These are phyloP conservation scores for Aspergillus glaucus DNA, from an alignment of 2,329 filamentous ascomycete species.

Conservation along the genomic window DNA sequence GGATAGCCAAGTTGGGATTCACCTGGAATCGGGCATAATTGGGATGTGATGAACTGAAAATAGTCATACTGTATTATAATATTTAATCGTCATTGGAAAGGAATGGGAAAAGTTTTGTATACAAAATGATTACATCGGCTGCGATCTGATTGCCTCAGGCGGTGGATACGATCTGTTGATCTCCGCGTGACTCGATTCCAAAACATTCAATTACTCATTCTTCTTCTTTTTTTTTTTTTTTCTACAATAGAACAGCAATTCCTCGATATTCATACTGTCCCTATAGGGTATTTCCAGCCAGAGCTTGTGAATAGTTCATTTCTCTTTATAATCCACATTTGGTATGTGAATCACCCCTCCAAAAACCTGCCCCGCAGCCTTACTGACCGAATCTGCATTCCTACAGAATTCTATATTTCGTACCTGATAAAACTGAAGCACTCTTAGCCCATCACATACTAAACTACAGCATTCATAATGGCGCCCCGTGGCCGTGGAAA, in stretches of 20 bases:
- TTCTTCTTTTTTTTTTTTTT: background rate
- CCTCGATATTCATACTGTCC: no score
- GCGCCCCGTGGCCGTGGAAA: constrained; percentile 72
- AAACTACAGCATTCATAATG: constrained; percentile 24
- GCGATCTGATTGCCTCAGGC: background rate
- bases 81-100: background rate
- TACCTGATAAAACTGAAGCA: background rate
- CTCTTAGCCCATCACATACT: background rate
- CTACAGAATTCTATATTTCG: background rate
- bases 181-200: constrained; percentile 3
- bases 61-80: background rate
- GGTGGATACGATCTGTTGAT: background rate
- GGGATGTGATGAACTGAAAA: background rate
- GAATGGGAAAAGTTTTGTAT: background rate
- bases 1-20: constrained; percentile 34
- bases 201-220: background rate
- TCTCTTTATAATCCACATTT: background rate
- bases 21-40: constrained; percentile 29
- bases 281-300: no score
- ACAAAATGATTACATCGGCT: background rate
- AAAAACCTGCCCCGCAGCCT: background rate
- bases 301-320: no score
- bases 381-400: background rate
- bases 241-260: background rate
- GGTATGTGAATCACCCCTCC: background rate